Evolutionary conservation across 2,329 filamentous ascomycete species (phyloP).

Genomic region (Botryotinia narcissicola): DNA sequence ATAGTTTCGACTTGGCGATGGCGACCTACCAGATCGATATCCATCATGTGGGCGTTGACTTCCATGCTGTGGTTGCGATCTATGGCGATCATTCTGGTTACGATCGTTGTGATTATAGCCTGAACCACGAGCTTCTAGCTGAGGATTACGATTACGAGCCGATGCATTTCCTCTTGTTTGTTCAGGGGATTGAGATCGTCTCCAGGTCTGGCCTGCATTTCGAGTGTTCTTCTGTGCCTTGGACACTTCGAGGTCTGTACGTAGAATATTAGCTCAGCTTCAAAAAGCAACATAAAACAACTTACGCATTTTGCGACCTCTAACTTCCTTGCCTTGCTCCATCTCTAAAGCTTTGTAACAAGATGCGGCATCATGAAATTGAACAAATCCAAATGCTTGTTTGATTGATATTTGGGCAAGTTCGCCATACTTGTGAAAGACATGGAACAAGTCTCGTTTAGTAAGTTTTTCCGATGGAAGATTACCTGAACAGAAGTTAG

Average conservation of each 20-base stretch:
- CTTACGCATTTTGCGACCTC: constrained; percentile 93
- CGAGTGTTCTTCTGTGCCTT: constrained; percentile 80
- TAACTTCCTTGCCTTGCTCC: constrained; percentile 77
- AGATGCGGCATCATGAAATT: constrained; percentile 76
- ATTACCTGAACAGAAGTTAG: constrained; percentile 60
- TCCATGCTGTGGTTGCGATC: constrained; percentile 13
- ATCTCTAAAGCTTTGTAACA: constrained; percentile 71
- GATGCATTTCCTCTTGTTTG: constrained; percentile 43
- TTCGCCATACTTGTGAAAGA: constrained; percentile 81
- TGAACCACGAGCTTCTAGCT: constrained; percentile 34
- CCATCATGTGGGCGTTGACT: constrained; percentile 61
- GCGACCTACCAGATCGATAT: constrained; percentile 42
- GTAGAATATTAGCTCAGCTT: not conserved
- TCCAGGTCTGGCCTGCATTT: constrained; percentile 41
- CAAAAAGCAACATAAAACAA: constrained; percentile 4
- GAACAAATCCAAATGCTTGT: constrained; percentile 94
- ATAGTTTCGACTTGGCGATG: constrained; percentile 28
- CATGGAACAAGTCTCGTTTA: constrained; percentile 88
- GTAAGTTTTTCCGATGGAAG: constrained; percentile 89
- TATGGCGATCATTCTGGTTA: constrained; percentile 41
- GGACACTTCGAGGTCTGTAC: constrained; percentile 79
- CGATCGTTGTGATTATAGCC: constrained; percentile 45
- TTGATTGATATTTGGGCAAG: constrained; percentile 95
- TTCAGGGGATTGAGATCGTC: constrained; percentile 64
- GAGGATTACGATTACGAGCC: constrained; percentile 41